Evolutionary conservation across 2,329 filamentous ascomycete species (phyloP).

Genomic region (Alternaria triticina): DNA sequence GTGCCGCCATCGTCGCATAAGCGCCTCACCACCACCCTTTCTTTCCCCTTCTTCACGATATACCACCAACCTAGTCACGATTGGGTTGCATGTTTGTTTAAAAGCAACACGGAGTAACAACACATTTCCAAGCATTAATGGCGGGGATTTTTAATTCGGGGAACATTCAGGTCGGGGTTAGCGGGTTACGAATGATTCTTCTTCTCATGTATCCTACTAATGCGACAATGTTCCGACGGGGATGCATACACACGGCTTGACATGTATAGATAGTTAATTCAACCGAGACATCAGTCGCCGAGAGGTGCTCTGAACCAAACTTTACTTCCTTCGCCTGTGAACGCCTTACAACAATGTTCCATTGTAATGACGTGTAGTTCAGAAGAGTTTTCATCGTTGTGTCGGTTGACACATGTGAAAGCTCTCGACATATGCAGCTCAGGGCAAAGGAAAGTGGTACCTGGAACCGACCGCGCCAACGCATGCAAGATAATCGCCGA

Average conservation of each 20-base stretch:
- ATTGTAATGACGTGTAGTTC: background rate
- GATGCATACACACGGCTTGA: background rate
- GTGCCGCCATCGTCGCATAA: slow-evolving; percentile 40
- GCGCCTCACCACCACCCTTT: slow-evolving; percentile 1
- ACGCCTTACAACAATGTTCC: background rate
- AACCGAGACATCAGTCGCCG: background rate
- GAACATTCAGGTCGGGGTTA: background rate
- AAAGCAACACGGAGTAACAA: slow-evolving; percentile 10
- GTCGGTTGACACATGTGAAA: background rate
- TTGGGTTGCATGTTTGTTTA: slow-evolving; percentile 8
- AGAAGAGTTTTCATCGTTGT: background rate
- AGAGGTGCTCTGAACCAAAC: background rate
- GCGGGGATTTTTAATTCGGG: slow-evolving; percentile 5
- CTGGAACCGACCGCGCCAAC: background rate
- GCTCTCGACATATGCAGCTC: background rate
- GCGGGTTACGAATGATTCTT: background rate
- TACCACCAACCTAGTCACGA: slow-evolving; percentile 6
- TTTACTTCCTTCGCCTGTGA: background rate
- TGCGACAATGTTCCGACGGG: slow-evolving; percentile 1
- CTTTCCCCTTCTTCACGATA: slow-evolving; percentile 8
- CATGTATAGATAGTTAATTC: slow-evolving; percentile 4
- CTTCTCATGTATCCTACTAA: slow-evolving; percentile 4
- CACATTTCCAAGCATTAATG: slow-evolving; percentile 9
- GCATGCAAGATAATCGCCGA: background rate
- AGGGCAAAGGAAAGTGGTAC: background rate